These are phyloP conservation scores for Stephanodiscus triporus DNA, from an alignment of 108 stramenopile species.

Conservation along the genomic window DNA sequence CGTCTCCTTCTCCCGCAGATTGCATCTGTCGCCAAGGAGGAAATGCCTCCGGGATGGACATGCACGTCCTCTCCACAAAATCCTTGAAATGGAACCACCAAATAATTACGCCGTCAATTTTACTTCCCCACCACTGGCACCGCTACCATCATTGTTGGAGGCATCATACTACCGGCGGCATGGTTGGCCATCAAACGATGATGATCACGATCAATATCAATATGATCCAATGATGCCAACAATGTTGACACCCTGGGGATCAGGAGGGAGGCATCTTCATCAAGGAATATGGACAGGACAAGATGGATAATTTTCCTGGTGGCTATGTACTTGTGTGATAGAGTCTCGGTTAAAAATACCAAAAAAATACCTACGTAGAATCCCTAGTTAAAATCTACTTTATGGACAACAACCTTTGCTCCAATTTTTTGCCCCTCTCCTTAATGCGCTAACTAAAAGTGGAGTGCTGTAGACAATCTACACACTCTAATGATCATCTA, in stretches of 20 bases:
- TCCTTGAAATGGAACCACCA: slow-evolving; percentile 46
- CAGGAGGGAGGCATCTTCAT: too few relatives aligned
- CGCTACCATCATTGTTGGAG: neutral
- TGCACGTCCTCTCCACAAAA: slow-evolving; percentile 17
- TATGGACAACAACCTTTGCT: too few relatives aligned
- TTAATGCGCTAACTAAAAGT: too few relatives aligned
- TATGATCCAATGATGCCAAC: neutral
- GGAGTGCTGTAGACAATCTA: too few relatives aligned
- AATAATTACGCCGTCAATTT: neutral
- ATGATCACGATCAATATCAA: neutral
- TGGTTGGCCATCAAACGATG: neutral
- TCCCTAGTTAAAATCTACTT: too few relatives aligned
- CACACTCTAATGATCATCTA: too few relatives aligned
- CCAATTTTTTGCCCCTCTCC: too few relatives aligned
- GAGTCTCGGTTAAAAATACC: too few relatives aligned
- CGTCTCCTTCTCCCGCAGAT: neutral
- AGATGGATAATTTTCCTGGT: too few relatives aligned
- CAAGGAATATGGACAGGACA: slow-evolving; percentile 4
- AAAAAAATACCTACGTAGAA: too few relatives aligned
- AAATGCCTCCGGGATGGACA: slow-evolving; percentile 19
- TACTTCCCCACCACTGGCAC: neutral
- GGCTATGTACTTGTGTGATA: too few relatives aligned
- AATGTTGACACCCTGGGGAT: neutral
- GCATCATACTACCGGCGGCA: too few relatives aligned
- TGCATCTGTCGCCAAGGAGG: neutral